Conservation (phyloP, 148 eudicot genomes). For the Rhododendron molle region DNA sequence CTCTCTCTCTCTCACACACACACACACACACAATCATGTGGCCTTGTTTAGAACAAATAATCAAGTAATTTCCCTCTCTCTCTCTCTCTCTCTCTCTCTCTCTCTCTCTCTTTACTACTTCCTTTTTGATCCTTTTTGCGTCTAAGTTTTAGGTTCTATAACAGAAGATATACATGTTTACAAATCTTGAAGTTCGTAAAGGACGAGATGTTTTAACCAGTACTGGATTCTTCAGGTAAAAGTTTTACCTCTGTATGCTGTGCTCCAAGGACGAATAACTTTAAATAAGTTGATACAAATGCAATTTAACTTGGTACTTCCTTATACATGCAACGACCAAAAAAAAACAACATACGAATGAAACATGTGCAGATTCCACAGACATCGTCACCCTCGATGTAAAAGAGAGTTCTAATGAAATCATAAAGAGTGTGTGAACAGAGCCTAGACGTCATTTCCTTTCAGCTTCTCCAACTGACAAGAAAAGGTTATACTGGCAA, state of each 20-base stretch:
- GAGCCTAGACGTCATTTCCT: neutral
- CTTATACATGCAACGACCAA: neutral
- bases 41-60: too few species aligned
- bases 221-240: neutral
- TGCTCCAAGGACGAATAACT: neutral
- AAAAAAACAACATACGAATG: neutral
- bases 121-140: neutral
- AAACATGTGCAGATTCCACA: neutral
- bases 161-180: neutral
- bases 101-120: too few species aligned
- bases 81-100: too few species aligned
- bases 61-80: too few species aligned
- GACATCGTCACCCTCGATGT: neutral
- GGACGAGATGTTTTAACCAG: neutral
- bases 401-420: neutral
- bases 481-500: neutral
- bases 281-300: neutral
- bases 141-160: neutral
- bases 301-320: neutral
- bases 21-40: too few species aligned
- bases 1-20: too few species aligned
- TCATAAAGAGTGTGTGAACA: neutral
- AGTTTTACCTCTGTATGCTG: neutral
- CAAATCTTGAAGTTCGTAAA: neutral
- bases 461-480: neutral